Conservation (phyloP, 1,284 basidiomycete species). For the Boletus smithii region DNA sequence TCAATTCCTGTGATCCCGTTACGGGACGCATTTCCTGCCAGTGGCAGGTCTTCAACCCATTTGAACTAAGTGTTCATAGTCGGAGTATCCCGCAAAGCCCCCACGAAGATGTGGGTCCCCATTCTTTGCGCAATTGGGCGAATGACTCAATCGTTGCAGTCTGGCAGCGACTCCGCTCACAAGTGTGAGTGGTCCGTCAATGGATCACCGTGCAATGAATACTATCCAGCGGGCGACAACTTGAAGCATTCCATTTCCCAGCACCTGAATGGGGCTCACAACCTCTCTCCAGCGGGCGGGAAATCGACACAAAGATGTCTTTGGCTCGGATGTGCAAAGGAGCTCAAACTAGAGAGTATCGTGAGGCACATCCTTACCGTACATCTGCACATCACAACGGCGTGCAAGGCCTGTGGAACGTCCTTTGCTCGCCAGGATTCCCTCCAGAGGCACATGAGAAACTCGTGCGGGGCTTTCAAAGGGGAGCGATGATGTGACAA, state of each 20-base stretch:
- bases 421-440: conserved; percentile 30
- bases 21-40: no score
- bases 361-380: conserved; percentile 24
- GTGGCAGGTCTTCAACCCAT: no score
- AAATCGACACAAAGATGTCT: conserved; percentile 17
- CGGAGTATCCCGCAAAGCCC: not conserved
- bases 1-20: not conserved
- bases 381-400: conserved; percentile 17
- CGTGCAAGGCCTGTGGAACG: conserved; percentile 20
- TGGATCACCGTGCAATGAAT: conserved; percentile 9
- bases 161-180: not conserved
- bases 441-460: conserved; percentile 27
- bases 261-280: conserved; percentile 15
- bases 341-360: conserved; percentile 30
- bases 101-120: conserved; percentile 1
- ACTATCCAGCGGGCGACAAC: not conserved
- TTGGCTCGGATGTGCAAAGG: conserved; percentile 22
- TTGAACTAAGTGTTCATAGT: not conserved
- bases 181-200: conserved; percentile 14
- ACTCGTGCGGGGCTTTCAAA: conserved; percentile 15
- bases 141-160: not conserved
- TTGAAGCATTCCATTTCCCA: conserved; percentile 14
- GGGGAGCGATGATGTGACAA: not conserved
- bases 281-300: conserved; percentile 2
- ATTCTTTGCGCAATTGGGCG: not conserved